Percentiles rank a stretch among this genome's conserved stretches.
Conservation (phyloP, 768 basidiomycete species). For the Tricholoma flavovirens region DNA sequence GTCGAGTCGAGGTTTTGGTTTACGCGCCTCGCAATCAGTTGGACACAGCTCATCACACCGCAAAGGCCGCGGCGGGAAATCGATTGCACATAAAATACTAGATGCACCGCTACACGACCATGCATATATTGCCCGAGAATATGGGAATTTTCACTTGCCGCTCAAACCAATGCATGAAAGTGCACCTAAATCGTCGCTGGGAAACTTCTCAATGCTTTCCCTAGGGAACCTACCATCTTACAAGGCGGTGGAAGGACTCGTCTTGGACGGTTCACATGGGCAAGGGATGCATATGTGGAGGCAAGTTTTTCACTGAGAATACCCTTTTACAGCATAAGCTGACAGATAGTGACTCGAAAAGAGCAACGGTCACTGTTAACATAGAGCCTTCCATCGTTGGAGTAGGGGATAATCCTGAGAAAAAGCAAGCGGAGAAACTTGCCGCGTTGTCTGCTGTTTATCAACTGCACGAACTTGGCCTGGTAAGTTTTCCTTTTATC, state of each 20-base stretch:
- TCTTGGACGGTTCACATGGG: slow-evolving; percentile 17
- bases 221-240: slow-evolving; percentile 27
- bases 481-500: slow-evolving; percentile 43
- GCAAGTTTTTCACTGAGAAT: slow-evolving; percentile 24
- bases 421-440: slow-evolving; percentile 66
- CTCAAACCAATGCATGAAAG: slow-evolving; percentile 27
- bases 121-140: slow-evolving; percentile 26
- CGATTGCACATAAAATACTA: slow-evolving; percentile 11
- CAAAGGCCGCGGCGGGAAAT: slow-evolving; percentile 7
- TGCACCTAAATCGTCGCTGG: slow-evolving; percentile 36
- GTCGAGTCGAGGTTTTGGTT: not conserved
- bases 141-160: slow-evolving; percentile 25
- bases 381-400: slow-evolving; percentile 43
- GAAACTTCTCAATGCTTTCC: slow-evolving; percentile 31
- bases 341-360: slow-evolving; percentile 13
- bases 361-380: slow-evolving; percentile 36
- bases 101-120: slow-evolving; percentile 31
- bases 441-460: slow-evolving; percentile 70
- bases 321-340: not conserved
- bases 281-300: slow-evolving; percentile 33
- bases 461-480: slow-evolving; percentile 55
- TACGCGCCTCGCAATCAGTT: slow-evolving; percentile 9
- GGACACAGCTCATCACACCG: slow-evolving; percentile 15
- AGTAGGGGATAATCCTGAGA: slow-evolving; percentile 53
- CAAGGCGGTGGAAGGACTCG: slow-evolving; percentile 24